A percentile compares a stretch with the other conserved stretches of the same genome.
Evolutionary conservation across 148 eudicot genomes (phyloP).

Genomic region (Rhododendron williamsianum): DNA sequence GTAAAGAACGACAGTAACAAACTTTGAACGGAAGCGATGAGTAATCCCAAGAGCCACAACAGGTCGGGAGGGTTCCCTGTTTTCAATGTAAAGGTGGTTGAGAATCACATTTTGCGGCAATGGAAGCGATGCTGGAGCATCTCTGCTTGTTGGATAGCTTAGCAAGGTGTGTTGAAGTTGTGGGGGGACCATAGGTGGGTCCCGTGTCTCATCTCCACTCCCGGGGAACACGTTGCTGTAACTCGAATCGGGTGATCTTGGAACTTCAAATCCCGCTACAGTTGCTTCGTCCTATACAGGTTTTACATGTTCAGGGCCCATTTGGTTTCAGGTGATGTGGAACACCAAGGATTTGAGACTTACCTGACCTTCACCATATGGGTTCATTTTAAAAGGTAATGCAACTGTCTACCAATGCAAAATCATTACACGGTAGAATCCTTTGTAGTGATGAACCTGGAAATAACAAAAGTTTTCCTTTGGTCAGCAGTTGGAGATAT

Average conservation of each 20-base stretch:
- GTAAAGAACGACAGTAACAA: conserved; percentile 82
- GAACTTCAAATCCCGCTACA: conserved; percentile 85
- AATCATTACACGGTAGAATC: neutral
- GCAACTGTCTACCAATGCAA: neutral
- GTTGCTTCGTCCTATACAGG: conserved; percentile 47
- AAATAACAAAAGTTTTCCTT: neutral
- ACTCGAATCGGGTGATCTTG: conserved; percentile 73
- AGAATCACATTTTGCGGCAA: conserved; percentile 64
- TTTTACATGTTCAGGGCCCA: neutral
- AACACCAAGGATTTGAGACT: conserved; percentile 5
- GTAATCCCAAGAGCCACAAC: conserved; percentile 86
- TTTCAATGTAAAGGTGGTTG: conserved; percentile 91
- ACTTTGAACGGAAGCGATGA: conserved; percentile 86
- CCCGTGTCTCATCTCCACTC: conserved; percentile 64
- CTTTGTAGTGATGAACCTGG: conserved; percentile 3
- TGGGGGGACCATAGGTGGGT: conserved; percentile 74
- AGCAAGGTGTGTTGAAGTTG: conserved; percentile 74
- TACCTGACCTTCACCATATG: conserved; percentile 32
- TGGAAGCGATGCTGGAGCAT: conserved; percentile 43
- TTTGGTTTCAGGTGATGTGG: neutral
- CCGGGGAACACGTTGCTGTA: conserved; percentile 61
- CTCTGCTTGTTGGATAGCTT: conserved; percentile 44
- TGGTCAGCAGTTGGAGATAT: conserved; percentile 6
- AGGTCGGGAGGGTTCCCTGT: conserved; percentile 67
- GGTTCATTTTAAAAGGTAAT: conserved; percentile 26